Base-by-base conservation (phyloP, 1,284 basidiomycete species). In the Ceratobasidium sp. region DNA sequence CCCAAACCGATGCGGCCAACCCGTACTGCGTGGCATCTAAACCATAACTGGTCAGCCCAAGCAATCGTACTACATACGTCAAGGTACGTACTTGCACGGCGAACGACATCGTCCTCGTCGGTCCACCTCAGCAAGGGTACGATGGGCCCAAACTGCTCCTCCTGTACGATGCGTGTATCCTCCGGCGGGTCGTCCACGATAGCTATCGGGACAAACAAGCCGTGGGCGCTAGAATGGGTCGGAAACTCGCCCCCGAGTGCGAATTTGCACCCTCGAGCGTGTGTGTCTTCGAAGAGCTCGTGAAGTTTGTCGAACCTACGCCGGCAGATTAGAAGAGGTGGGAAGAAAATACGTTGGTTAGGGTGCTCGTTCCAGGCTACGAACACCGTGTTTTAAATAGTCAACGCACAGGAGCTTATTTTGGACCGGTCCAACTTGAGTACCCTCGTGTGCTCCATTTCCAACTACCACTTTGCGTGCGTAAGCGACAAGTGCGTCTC, bases 131-230 rank as follows among this genome's bases (percentile, higher is more conserved):
- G 41, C 39, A 71, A 32, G 5, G 67, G 67, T 23, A 71, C n/a
- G 52, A 71, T 71, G 18, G 67, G 67, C 2, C 67, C 67, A 34
- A 71, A 71, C 39, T 48, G 67, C 21, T 71, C 67, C 18, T 71
- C 67, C 16, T 48, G 53, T 23, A 71, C 67, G 32, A 71, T 36
- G 14, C 45, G 41, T 14, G n/a, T 14, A 45, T 71, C 55, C 30
- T 71, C 67, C 39, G 67, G 67, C 8, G 67, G 67, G 21, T 71
- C 60, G 39, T 71, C 67, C 1, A 59, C 67, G 23, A 71, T 59
- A 6, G 67, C 21, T 23, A 71, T 50, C 14, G 67, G 67, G 9
- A 71, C 55, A 59, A 71, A 71, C 43, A 71, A 12, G 2, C 67
- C 67, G 6, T 23, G 26, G 16, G 64, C 48, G 55, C 53, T 59